phyloP scores from a whole-genome alignment of 2,329 filamentous ascomycete genomes.

The Metarhizium anisopliae region DNA sequence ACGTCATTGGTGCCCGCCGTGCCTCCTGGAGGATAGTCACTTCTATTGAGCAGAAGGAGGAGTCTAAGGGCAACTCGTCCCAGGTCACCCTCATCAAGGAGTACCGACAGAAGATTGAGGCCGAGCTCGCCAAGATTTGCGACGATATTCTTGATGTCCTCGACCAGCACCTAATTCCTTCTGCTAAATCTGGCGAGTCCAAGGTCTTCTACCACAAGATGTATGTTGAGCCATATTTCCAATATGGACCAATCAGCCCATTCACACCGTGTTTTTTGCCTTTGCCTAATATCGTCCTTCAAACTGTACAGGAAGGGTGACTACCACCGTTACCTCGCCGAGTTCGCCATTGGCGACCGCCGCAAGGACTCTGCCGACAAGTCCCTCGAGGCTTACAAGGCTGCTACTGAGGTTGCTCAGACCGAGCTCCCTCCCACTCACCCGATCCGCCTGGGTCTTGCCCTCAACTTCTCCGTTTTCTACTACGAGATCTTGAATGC shows the following conservation, averaged over 20 bases:
- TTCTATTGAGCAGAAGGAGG: slow-evolving; percentile 99
- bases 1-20: slow-evolving; percentile 93
- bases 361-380: slow-evolving; percentile 91
- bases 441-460: slow-evolving; percentile 94
- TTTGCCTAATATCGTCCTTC: neutral
- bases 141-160: slow-evolving; percentile 94
- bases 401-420: slow-evolving; percentile 93
- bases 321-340: slow-evolving; percentile 97
- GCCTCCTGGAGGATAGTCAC: slow-evolving; percentile 98
- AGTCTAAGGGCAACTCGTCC: slow-evolving; percentile 92
- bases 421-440: slow-evolving; percentile 95
- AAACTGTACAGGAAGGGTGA: slow-evolving; percentile 78
- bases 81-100: slow-evolving; percentile 92
- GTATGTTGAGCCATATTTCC: slow-evolving; percentile 33
- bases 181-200: slow-evolving; percentile 89
- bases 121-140: slow-evolving; percentile 94
- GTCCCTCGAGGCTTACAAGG: slow-evolving; percentile 95
- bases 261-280: neutral
- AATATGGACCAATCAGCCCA: slow-evolving; percentile 21
- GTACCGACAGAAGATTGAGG: slow-evolving; percentile 98
- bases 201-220: slow-evolving; percentile 99
- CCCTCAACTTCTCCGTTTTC: slow-evolving; percentile 98
- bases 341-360: slow-evolving; percentile 90
- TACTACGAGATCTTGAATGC: slow-evolving; percentile 99
- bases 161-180: slow-evolving; percentile 88